A percentile compares a stretch with the other conserved stretches of the same genome.
These are phyloP conservation scores for Gastrolobium villosum DNA, from an alignment of 306 rosid species.

Conservation along the genomic window DNA sequence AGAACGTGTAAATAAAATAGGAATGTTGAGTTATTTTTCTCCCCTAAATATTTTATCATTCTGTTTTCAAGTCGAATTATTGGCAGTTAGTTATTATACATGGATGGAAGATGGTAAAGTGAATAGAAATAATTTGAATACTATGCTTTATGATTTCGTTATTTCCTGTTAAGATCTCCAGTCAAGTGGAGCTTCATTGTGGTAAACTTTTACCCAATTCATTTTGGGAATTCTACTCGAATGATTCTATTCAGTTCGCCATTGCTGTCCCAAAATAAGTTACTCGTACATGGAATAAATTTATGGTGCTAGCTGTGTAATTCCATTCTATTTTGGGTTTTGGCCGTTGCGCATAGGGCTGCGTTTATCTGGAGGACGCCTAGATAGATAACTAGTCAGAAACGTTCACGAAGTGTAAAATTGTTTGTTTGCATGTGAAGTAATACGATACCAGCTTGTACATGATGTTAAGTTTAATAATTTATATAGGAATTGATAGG, in stretches of 20 bases:
- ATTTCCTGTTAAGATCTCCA: not conserved
- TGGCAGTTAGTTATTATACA: conserved; percentile 63
- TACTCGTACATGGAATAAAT: not conserved
- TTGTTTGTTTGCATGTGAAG: not conserved
- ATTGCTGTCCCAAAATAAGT: not conserved
- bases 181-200: conserved; percentile 13
- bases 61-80: conserved; percentile 55
- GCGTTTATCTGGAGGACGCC: not conserved
- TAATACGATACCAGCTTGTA: not conserved
- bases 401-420: not conserved
- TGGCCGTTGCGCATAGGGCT: not conserved
- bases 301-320: not conserved
- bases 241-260: not conserved
- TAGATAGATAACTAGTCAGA: not conserved
- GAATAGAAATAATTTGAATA: conserved; percentile 50
- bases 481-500: no score
- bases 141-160: conserved; percentile 39
- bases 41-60: conserved; percentile 37
- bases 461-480: no score
- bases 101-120: conserved; percentile 59
- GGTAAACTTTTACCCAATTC: not conserved
- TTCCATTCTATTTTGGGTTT: not conserved
- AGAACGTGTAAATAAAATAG: conserved; percentile 79
- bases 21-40: conserved; percentile 53
- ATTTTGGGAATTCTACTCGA: no score